These are phyloP conservation scores for Euryodendron excelsum DNA, from an alignment of 148 eudicot species.

Conservation along the genomic window DNA sequence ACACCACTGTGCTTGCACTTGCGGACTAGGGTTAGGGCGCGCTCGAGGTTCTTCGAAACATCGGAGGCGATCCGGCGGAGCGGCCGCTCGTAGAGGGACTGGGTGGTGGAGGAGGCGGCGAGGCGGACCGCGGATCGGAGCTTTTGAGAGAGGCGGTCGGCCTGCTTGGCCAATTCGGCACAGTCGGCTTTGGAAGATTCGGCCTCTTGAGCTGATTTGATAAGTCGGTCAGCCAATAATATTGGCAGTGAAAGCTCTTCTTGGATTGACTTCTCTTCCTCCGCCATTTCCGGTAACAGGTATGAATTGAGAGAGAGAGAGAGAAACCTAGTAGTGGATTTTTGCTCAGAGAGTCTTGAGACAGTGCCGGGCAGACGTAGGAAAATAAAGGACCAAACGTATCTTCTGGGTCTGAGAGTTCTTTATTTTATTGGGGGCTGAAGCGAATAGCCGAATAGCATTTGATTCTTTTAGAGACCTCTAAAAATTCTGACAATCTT, in stretches of 20 bases:
- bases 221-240: conserved; percentile 52
- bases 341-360: too few relatives aligned
- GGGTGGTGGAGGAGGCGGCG: conserved; percentile 33
- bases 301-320: neutral
- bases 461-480: too few relatives aligned
- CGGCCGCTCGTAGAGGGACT: conserved; percentile 69
- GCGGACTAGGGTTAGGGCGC: conserved; percentile 55
- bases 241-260: conserved; percentile 57
- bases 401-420: too few relatives aligned
- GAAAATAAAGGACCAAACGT: neutral
- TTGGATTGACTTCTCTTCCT: conserved; percentile 42
- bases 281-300: neutral
- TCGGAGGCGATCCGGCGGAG: conserved; percentile 59
- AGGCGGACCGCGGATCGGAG: conserved; percentile 61
- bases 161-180: conserved; percentile 48
- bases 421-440: too few relatives aligned
- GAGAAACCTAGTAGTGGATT: neutral
- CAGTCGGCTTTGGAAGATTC: conserved; percentile 61
- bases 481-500: too few relatives aligned
- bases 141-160: conserved; percentile 53
- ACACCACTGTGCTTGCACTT: conserved; percentile 56
- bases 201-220: conserved; percentile 58
- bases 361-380: neutral
- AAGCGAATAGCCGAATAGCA: too few relatives aligned
- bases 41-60: conserved; percentile 48